Conservation (phyloP, 495 filamentous ascomycete genomes). For the Hamigera avellanea region DNA sequence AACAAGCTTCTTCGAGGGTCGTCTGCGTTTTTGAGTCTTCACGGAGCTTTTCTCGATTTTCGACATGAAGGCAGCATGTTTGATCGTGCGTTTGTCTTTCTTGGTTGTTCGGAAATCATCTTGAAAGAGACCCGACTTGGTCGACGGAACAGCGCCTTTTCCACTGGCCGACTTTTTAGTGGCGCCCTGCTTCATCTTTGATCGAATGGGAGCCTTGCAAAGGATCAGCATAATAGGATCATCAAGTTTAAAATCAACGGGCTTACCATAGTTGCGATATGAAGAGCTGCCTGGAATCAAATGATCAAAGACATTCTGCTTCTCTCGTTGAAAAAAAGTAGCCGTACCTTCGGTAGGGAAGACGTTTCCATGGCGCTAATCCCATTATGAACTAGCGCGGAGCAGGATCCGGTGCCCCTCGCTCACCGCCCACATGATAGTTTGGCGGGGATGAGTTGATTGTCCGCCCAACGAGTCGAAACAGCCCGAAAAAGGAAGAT, state of each 20-base stretch:
- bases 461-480: too few relatives aligned
- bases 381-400: too few relatives aligned
- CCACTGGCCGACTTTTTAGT: slow-evolving; percentile 17
- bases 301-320: slow-evolving; percentile 5
- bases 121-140: slow-evolving; percentile 17
- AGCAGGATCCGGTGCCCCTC: too few relatives aligned
- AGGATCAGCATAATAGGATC: slow-evolving; percentile 3
- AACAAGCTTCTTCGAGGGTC: slow-evolving; percentile 63
- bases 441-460: too few relatives aligned
- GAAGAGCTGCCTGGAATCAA: slow-evolving; percentile 5
- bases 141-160: slow-evolving; percentile 12
- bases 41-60: slow-evolving; percentile 54
- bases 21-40: slow-evolving; percentile 44
- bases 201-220: slow-evolving; percentile 19
- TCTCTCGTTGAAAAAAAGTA: slow-evolving; percentile 10
- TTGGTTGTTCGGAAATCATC: slow-evolving; percentile 54
- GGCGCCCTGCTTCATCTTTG: slow-evolving; percentile 10
- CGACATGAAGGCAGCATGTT: slow-evolving; percentile 61
- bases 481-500: too few relatives aligned
- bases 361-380: too few relatives aligned
- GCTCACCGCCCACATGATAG: too few relatives aligned
- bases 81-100: slow-evolving; percentile 65
- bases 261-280: too few relatives aligned
- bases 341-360: too few relatives aligned
- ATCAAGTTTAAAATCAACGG: slow-evolving; percentile 1